Percentiles rank a stretch among this genome's conserved stretches.
Evolutionary conservation across 2,329 filamentous ascomycete genomes (phyloP).

Genomic region (Beauveria asiatica): DNA sequence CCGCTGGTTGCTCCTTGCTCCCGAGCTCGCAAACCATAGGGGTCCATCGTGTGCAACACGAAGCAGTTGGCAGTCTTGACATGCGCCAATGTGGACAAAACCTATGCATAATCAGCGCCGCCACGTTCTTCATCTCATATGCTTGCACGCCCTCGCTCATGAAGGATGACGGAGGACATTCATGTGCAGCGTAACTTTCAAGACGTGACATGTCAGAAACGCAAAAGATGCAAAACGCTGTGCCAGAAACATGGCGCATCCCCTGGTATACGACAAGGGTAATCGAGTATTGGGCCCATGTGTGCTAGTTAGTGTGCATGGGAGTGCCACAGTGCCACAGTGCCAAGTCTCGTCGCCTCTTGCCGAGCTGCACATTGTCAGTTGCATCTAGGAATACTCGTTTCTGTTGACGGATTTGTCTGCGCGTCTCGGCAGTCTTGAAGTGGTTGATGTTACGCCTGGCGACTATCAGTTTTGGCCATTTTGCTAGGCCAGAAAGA

Average conservation of each 20-base stretch:
- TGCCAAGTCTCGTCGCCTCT: not conserved
- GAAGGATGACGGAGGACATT: not conserved
- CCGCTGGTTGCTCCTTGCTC: not conserved
- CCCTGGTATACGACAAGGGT: not conserved
- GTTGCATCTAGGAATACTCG: not conserved
- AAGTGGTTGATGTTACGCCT: not conserved
- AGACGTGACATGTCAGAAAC: constrained; percentile 7
- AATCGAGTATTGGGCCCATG: not conserved
- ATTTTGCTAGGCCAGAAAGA: not conserved
- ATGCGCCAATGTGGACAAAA: not conserved
- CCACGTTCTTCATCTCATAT: not conserved
- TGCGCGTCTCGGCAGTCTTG: not conserved
- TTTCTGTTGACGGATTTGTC: not conserved
- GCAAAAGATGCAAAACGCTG: too few species aligned
- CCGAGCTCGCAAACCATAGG: not conserved
- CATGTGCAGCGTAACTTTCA: not conserved
- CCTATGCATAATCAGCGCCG: too few species aligned
- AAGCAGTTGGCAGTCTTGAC: not conserved
- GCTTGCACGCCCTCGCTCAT: not conserved
- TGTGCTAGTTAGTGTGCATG: not conserved
- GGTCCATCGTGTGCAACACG: not conserved
- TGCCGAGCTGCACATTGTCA: not conserved
- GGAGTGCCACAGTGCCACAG: not conserved
- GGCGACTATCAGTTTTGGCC: not conserved
- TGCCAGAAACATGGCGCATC: not conserved